These are phyloP conservation scores for Papiliotrema flavescens DNA, from an alignment of 1,284 basidiomycete species.

Conservation along the genomic window DNA sequence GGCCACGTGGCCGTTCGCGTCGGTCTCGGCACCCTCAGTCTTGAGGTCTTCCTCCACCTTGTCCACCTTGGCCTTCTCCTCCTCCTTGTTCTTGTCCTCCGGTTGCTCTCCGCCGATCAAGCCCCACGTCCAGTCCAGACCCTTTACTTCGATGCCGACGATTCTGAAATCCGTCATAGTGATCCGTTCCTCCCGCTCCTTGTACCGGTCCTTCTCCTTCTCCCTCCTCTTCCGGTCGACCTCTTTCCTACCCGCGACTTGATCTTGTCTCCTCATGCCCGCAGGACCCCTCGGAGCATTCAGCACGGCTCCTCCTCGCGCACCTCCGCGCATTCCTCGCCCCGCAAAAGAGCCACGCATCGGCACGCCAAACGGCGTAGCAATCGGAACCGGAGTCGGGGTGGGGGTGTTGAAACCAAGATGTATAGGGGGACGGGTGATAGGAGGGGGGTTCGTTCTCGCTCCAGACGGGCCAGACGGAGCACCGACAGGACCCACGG, in stretches of 20 bases:
- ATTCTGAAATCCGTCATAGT: slow-evolving; percentile 96
- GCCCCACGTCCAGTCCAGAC: slow-evolving; percentile 51
- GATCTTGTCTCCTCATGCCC: slow-evolving; percentile 15
- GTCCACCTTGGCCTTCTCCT: neutral
- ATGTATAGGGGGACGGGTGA: slow-evolving; percentile 29
- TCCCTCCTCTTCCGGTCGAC: slow-evolving; percentile 22
- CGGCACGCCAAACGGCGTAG: slow-evolving; percentile 43
- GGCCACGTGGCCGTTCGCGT: slow-evolving; percentile 18
- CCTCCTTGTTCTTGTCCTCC: neutral
- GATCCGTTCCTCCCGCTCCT: slow-evolving; percentile 59
- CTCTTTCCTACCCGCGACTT: neutral
- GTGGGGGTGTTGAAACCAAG: slow-evolving; percentile 30
- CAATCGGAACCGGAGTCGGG: slow-evolving; percentile 8
- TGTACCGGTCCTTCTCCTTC: slow-evolving; percentile 23
- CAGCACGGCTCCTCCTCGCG: slow-evolving; percentile 17
- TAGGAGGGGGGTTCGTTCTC: slow-evolving; percentile 6
- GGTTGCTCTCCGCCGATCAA: slow-evolving; percentile 17
- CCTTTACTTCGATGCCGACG: slow-evolving; percentile 71
- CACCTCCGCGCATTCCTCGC: slow-evolving; percentile 42
- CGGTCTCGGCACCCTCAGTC: slow-evolving; percentile 4
- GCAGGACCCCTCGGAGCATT: slow-evolving; percentile 29
- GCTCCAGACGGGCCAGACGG: slow-evolving; percentile 36
- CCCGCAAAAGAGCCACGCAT: slow-evolving; percentile 25
- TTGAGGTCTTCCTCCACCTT: slow-evolving; percentile 2
- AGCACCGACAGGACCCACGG: slow-evolving; percentile 43